A percentile compares a stretch with the other conserved stretches of the same genome.
phyloP scores from a whole-genome alignment of 2,329 filamentous ascomycete genomes.

The Ambrosiella beaveri region DNA sequence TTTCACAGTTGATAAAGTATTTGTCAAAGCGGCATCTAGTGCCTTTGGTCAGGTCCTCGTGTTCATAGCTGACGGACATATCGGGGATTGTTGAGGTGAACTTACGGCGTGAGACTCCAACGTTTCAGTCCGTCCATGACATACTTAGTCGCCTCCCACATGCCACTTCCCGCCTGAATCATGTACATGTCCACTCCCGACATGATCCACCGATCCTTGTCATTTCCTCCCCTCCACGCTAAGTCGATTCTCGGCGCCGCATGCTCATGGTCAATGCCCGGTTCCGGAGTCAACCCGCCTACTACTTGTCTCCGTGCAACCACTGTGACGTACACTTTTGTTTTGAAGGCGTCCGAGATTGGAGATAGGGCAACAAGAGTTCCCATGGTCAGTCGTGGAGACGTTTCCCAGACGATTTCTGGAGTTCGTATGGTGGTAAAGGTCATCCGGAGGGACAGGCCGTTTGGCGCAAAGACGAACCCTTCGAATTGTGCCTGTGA shows the following conservation, averaged over 20 bases:
- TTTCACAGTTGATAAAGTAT: constrained; percentile 36
- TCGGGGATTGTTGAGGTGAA: background rate
- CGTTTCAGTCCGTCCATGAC: constrained; percentile 8
- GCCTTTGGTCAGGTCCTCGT: constrained; percentile 16
- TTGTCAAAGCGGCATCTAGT: constrained; percentile 38
- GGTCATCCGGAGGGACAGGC: background rate
- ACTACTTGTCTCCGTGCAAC: constrained; percentile 52
- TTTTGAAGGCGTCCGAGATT: constrained; percentile 42
- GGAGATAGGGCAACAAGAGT: constrained; percentile 36
- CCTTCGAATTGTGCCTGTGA: background rate
- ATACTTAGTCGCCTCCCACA: constrained; percentile 61
- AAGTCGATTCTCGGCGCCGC: constrained; percentile 56
- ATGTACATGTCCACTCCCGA: constrained; percentile 56
- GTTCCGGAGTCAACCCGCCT: constrained; percentile 39
- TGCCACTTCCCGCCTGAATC: constrained; percentile 57
- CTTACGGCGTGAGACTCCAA: constrained; percentile 7
- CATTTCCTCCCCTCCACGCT: constrained; percentile 41
- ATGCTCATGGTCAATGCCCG: constrained; percentile 1
- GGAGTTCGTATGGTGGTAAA: constrained; percentile 26
- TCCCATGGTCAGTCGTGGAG: constrained; percentile 34
- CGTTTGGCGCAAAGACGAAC: background rate
- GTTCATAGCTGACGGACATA: background rate
- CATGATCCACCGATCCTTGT: constrained; percentile 36
- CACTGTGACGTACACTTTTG: constrained; percentile 49
- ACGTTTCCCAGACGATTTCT: constrained; percentile 45